A percentile compares a stretch with the other conserved stretches of the same genome.
Evolutionary conservation across 1,139 yeast species (phyloP).

Genomic region (Nakaseomyces bracarensis): DNA sequence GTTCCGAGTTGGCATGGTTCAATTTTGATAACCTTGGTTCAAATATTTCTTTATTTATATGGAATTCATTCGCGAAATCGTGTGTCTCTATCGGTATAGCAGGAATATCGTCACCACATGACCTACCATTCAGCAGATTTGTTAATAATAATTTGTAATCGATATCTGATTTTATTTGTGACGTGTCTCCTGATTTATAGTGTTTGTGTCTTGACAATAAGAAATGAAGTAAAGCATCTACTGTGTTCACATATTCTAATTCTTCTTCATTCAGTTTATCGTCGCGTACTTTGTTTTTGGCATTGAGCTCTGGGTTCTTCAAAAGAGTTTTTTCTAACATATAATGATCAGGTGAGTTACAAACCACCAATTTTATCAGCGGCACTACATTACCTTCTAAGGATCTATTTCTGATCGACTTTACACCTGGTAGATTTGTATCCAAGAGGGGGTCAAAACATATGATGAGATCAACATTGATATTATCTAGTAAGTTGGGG

Average conservation of each 20-base stretch:
- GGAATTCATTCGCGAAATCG: constrained; percentile 1
- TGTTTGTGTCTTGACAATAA: constrained; percentile 9
- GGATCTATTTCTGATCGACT: constrained; percentile 15
- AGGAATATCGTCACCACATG: constrained; percentile 17
- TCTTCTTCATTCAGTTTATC: constrained; percentile 11
- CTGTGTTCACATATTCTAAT: constrained; percentile 16
- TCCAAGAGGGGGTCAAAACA: constrained; percentile 53
- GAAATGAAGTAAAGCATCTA: constrained; percentile 23
- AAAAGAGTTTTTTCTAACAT: constrained; percentile 11
- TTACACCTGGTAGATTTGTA: constrained; percentile 32
- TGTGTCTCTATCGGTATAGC: neutral
- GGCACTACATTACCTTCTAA: neutral
- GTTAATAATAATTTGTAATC: constrained; percentile 11
- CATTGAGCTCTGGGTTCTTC: neutral
- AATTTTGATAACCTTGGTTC: constrained; percentile 13
- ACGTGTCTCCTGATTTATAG: neutral
- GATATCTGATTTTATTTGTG: neutral
- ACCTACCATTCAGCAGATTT: constrained; percentile 9
- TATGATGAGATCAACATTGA: constrained; percentile 40
- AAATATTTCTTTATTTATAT: constrained; percentile 11
- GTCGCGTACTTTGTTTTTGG: neutral
- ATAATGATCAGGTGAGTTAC: constrained; percentile 38
- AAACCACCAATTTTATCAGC: constrained; percentile 33
- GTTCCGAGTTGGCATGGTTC: constrained; percentile 12
- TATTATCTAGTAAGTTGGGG: constrained; percentile 27